Evolutionary conservation across 2,329 filamentous ascomycete species (phyloP).

Genomic region (Domatiomyces globalis): DNA sequence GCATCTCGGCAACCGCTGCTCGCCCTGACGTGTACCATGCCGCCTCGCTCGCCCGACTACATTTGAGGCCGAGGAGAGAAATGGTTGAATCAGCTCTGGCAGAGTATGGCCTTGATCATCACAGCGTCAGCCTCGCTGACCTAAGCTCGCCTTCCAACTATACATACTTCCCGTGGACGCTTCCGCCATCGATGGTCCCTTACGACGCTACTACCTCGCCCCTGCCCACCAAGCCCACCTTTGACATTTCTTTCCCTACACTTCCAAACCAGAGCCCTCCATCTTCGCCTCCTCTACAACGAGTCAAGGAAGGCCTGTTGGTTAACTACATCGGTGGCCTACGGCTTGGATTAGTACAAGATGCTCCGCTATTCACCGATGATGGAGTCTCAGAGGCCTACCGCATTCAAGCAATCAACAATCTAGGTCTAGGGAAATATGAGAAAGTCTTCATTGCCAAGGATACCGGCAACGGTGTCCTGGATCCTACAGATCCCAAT

Average conservation of each 20-base stretch:
- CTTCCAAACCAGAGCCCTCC: slow-evolving; percentile 36
- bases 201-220: slow-evolving; percentile 61
- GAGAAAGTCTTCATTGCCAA: slow-evolving; percentile 72
- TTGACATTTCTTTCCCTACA: slow-evolving; percentile 53
- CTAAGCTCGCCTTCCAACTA: slow-evolving; percentile 55
- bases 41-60: slow-evolving; percentile 66
- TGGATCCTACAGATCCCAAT: slow-evolving; percentile 55
- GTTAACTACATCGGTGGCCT: slow-evolving; percentile 48
- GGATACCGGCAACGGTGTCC: slow-evolving; percentile 57
- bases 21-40: slow-evolving; percentile 77
- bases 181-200: slow-evolving; percentile 62
- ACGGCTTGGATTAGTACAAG: slow-evolving; percentile 37
- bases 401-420: slow-evolving; percentile 63
- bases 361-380: slow-evolving; percentile 24
- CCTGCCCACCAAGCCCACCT: slow-evolving; percentile 55
- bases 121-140: slow-evolving; percentile 41
- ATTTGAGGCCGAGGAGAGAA: slow-evolving; percentile 50
- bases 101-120: slow-evolving; percentile 40
- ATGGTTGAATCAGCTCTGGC: slow-evolving; percentile 45
- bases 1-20: slow-evolving; percentile 64
- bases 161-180: slow-evolving; percentile 84
- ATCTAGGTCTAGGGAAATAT: slow-evolving; percentile 67
- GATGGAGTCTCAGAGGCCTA: slow-evolving; percentile 24
- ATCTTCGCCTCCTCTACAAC: slow-evolving; percentile 36
- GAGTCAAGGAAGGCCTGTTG: slow-evolving; percentile 44